Conservation (phyloP, 345 rosid genomes). For the Moricandia arvensis region DNA sequence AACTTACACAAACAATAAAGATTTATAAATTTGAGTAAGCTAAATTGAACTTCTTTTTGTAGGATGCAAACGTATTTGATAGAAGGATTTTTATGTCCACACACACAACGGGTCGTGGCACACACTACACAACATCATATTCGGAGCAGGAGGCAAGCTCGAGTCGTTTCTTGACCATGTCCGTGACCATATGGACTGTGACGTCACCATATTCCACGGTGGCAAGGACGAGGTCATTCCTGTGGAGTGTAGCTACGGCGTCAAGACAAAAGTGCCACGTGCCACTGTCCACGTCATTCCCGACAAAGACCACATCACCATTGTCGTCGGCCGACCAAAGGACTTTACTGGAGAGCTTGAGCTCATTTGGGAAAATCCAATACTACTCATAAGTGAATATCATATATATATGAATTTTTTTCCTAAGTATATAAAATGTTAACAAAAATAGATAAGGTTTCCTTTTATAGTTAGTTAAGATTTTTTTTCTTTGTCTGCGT, state of each 20-base stretch:
- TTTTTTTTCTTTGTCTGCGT: neutral
- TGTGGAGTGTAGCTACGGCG: constrained; percentile 73
- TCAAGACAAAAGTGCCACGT: constrained; percentile 58
- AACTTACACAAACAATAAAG: neutral
- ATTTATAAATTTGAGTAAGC: neutral
- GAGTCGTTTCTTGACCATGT: constrained; percentile 73
- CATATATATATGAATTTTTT: neutral
- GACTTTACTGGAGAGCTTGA: constrained; percentile 80
- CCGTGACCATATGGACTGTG: constrained; percentile 57
- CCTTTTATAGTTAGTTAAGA: neutral
- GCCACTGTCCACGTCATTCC: constrained; percentile 48
- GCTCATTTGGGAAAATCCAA: constrained; percentile 55
- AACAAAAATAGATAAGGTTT: neutral
- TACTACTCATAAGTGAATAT: constrained; percentile 16
- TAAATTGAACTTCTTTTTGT: neutral
- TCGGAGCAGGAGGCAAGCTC: constrained; percentile 75
- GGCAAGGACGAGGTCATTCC: constrained; percentile 78
- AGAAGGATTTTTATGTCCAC: constrained; percentile 95
- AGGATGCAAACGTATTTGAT: constrained; percentile 63
- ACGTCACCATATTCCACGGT: constrained; percentile 73
- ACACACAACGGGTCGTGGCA: constrained; percentile 94
- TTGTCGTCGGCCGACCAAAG: constrained; percentile 75
- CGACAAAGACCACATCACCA: constrained; percentile 83
- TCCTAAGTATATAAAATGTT: constrained; percentile 1
- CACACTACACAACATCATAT: constrained; percentile 91